Base-by-base conservation (phyloP, 805 yeast species). In the Wickerhamomyces alni region DNA sequence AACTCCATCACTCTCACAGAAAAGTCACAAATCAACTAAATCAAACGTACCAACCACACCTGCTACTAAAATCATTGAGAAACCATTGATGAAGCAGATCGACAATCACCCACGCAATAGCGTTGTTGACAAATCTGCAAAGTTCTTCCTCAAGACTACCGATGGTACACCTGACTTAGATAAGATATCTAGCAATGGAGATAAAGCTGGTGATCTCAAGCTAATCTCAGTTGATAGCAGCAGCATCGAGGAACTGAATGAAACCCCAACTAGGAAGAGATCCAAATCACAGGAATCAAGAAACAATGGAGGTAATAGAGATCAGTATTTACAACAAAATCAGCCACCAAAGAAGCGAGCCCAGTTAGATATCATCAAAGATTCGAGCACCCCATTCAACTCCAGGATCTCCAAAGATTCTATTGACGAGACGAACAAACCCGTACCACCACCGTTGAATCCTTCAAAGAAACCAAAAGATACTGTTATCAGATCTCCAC, bases 211-310 rank as follows among this genome's bases (percentile, higher is more conserved):
- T 31, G 26, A 13, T 17, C 16, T 9, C 8, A n/a, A 17, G 13
- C 13, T 17, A 13, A 6, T n/a, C 3, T 19, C 16, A 12, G n/a
- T 19, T 19, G 17, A 19, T 13, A 31, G 34, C 19, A 31, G 25
- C 11, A 18, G 21, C 15, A 18, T 18, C 12, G 33, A 30, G 11
- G 34, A 31, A 13, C n/a, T 31, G 6, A 13, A 5, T 31, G 52
- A 48, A 4, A 44, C 48, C 7, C 48, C 50, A 27, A 47, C 50
- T 2, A 46, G 43, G 21, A 45, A 44, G 41, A 40, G 47, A 33
- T 30, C 45, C 15, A 44, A 41, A 17, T 35, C 41, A n/a, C 41
- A 41, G 17, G 41, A 37, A 21, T 17, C n/a, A 10, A 31, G 8
- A 17, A 30, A 17, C 22, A 30, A 17, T 30, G 21, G 26, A 24